Evolutionary conservation across 2,329 filamentous ascomycete genomes (phyloP), one percentile per base, ranked within the genome.

Genomic region (Sporothrix sp.): DNA sequence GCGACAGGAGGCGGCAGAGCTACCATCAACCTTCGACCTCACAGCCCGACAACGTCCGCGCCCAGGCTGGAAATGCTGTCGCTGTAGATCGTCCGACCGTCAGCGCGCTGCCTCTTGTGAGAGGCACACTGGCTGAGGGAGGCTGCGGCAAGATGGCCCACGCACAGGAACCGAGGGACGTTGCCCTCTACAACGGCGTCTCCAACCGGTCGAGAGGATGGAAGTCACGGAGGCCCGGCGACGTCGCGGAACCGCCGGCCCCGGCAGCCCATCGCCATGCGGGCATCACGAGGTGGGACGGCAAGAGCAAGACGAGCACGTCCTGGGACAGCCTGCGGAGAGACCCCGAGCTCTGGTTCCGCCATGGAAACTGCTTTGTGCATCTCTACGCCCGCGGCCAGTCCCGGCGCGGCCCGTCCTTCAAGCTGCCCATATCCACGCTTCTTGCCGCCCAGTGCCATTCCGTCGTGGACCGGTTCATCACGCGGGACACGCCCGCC

Each of bases 281-380:
- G 2, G 61, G 58, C n/a, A 60, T 76, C n/a, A 69, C 68, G 62
- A 67, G 71, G 54, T 78, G 74, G 72, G 73, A 78, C 54, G 75
- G 75, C 48, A 67, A 66, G 27, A 67, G 71, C 14, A 68, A 28
- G 25, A 28, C 25, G 25, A 10, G 25, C 25, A 28, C 25, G 25
- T 28, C 23, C 32, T 35, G 13, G 4, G 18, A n/a, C 27, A 16
- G 11, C 38, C 20, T 44, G 11, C 40, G 11, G 8, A 30, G 18
- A 33, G n/a, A 90, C 58, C 70, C 76, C 2, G 85, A 88, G 57
- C 69, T 91, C 3, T 90, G 82, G 82, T 72, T 74, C 54, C 70
- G 74, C 10, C 67, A 81, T 55, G 85, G 82, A 13, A 79, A 88
- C 60, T 89, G 85, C 58, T 71, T 80, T 14, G 73, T 90, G 1